Evolutionary conservation across 164 flowering plant genomes (phyloP).

Genomic region (Aristolochia fimbriata): DNA sequence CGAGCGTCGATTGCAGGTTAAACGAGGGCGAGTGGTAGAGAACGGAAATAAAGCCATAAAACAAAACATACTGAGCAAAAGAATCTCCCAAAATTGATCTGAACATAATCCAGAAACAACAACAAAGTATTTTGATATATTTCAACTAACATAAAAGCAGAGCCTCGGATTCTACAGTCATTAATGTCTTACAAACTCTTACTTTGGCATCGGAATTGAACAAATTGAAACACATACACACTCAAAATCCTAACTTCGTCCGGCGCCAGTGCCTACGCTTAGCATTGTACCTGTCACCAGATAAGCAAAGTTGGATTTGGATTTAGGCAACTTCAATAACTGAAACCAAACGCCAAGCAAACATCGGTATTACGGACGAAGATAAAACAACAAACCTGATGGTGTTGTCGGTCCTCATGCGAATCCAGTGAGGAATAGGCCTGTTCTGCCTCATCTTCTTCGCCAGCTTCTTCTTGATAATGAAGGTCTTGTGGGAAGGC

Average conservation of each 20-base stretch:
- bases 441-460: constrained; percentile 68
- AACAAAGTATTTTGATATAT: no score
- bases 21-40: no score
- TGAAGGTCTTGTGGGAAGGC: constrained; percentile 60
- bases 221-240: background rate
- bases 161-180: background rate
- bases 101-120: no score
- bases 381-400: constrained; percentile 25
- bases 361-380: background rate
- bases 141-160: background rate
- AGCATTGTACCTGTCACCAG: constrained; percentile 50
- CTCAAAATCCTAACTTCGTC: constrained; percentile 63
- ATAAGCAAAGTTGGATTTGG: background rate
- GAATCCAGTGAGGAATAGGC: constrained; percentile 57
- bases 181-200: background rate
- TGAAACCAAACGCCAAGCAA: background rate
- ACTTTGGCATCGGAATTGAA: background rate
- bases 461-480: constrained; percentile 49
- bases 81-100: no score
- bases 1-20: no score
- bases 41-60: no score
- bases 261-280: constrained; percentile 75
- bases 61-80: no score
- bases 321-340: background rate
- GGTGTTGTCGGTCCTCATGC: constrained; percentile 51